A percentile compares a stretch with the other conserved stretches of the same genome.
phyloP scores from a whole-genome alignment of 163 green algal genomes.

The Chlamydomonas reinhardtii region DNA sequence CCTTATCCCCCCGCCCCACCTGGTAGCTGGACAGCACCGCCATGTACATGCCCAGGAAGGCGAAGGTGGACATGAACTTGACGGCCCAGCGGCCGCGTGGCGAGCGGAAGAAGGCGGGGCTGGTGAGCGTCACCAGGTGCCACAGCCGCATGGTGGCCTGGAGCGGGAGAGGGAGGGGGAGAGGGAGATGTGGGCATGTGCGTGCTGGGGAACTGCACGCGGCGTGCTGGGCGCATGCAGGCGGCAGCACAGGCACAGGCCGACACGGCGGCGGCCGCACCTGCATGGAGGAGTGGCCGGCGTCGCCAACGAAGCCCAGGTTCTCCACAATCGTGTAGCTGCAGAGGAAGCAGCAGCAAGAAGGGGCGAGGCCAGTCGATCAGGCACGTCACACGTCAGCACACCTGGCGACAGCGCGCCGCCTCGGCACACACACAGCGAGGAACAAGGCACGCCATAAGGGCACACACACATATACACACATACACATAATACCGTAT shows the following conservation, averaged over 20 bases:
- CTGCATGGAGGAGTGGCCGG: neutral
- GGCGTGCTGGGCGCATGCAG: neutral
- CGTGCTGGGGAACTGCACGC: no score
- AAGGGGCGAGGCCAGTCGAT: no score
- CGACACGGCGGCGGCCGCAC: neutral
- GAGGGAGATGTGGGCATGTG: neutral
- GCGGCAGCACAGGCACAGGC: no score
- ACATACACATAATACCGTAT: no score
- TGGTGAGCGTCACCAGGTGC: neutral
- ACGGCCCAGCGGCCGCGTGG: neutral
- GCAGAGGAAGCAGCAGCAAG: no score
- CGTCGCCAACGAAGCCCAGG: conserved; percentile 28
- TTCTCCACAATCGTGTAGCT: conserved; percentile 35
- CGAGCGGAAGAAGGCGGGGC: neutral
- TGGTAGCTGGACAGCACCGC: conserved; percentile 7
- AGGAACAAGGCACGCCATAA: no score
- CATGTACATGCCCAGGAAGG: conserved; percentile 12
- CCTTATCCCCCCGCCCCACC: no score
- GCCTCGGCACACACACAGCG: no score
- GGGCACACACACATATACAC: no score
- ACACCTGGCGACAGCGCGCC: no score
- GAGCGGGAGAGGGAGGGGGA: no score
- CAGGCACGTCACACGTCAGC: no score
- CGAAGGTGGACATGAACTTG: conserved; percentile 3
- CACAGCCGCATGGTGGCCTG: neutral